These are phyloP conservation scores for Phialophora tarda DNA, from an alignment of 2,329 filamentous ascomycete genomes.

Conservation along the genomic window DNA sequence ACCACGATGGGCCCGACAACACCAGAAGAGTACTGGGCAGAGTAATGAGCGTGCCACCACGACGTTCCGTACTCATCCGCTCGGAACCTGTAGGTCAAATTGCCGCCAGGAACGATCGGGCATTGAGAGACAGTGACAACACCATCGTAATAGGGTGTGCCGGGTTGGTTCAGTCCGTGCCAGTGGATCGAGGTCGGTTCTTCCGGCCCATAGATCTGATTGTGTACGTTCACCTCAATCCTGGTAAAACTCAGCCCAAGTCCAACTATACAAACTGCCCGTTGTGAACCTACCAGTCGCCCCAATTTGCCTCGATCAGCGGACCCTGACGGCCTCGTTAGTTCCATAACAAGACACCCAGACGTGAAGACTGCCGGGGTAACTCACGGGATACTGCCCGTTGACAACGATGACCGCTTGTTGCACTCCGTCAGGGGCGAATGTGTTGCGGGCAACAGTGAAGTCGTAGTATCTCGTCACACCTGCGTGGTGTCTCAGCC, in stretches of 20 bases:
- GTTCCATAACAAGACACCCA: neutral
- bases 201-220: slow-evolving; percentile 43
- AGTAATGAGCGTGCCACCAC: slow-evolving; percentile 50
- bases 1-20: slow-evolving; percentile 29
- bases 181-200: slow-evolving; percentile 51
- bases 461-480: slow-evolving; percentile 36
- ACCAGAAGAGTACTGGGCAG: slow-evolving; percentile 42
- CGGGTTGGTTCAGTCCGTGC: slow-evolving; percentile 34
- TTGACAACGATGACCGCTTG: slow-evolving; percentile 49
- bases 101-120: slow-evolving; percentile 36
- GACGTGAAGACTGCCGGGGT: neutral
- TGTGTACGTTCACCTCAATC: slow-evolving; percentile 45
- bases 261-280: slow-evolving; percentile 6
- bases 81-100: slow-evolving; percentile 47
- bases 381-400: slow-evolving; percentile 44
- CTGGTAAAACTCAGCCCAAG: slow-evolving; percentile 19
- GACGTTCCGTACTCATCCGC: slow-evolving; percentile 48
- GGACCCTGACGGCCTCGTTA: slow-evolving; percentile 39
- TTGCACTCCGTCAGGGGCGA: slow-evolving; percentile 42
- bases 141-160: slow-evolving; percentile 39
- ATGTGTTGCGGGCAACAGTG: slow-evolving; percentile 27
- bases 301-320: slow-evolving; percentile 46
- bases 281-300: slow-evolving; percentile 41
- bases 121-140: slow-evolving; percentile 36
- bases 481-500: slow-evolving; percentile 24